phyloP scores from a whole-genome alignment of 2,329 filamentous ascomycete genomes.

The Aspergillus tamarii region DNA sequence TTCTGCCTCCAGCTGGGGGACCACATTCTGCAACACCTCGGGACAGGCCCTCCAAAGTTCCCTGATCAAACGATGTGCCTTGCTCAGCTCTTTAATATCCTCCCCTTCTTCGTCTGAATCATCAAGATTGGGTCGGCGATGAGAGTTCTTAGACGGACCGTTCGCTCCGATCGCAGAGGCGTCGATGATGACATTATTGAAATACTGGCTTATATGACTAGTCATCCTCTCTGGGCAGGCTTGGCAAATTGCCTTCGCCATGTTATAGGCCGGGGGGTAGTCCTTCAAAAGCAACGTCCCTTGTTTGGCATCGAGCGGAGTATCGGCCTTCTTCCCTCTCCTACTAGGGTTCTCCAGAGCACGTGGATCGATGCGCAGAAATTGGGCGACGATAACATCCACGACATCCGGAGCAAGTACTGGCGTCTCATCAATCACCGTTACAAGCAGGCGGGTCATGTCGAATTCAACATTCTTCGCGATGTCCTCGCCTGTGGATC shows the following conservation, averaged over 20 bases:
- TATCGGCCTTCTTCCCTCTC: conserved; percentile 57
- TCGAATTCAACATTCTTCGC: conserved; percentile 93
- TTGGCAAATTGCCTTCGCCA: conserved; percentile 94
- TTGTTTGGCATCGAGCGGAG: conserved; percentile 72
- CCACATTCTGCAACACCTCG: conserved; percentile 84
- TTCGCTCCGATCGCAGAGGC: conserved; percentile 67
- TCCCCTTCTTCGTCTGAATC: conserved; percentile 74
- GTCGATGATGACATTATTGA: conserved; percentile 94
- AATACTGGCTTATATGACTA: conserved; percentile 91
- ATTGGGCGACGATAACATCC: conserved; percentile 93
- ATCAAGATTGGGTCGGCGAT: conserved; percentile 55
- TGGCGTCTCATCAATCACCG: conserved; percentile 82
- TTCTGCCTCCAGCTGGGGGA: conserved; percentile 91
- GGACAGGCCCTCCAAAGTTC: conserved; percentile 94
- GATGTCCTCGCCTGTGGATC: conserved; percentile 76
- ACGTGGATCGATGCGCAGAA: conserved; percentile 80
- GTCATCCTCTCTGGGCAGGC: conserved; percentile 91
- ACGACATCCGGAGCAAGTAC: conserved; percentile 79
- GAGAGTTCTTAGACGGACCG: conserved; percentile 47
- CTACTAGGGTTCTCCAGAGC: conserved; percentile 56
- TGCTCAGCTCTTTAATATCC: conserved; percentile 83
- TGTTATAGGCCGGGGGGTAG: conserved; percentile 89
- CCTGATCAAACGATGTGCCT: conserved; percentile 84
- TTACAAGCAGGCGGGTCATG: conserved; percentile 82
- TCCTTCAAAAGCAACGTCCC: conserved; percentile 83